Evolutionary conservation across 768 basidiomycete species (phyloP).

Genomic region (Hemileccinum rubropunctum): DNA sequence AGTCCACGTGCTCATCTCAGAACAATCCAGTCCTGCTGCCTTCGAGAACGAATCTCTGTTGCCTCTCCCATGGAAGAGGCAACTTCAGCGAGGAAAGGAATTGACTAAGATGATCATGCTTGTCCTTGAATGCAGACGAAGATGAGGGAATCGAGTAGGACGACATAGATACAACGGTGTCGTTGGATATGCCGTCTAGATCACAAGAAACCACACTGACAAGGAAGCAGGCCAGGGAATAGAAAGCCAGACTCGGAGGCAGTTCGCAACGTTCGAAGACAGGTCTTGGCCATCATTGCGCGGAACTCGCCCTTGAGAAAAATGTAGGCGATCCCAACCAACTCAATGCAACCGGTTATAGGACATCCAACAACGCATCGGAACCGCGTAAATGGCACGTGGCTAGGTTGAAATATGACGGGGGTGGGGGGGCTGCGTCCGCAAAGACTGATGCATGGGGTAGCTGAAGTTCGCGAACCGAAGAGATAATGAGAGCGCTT

Average conservation of each 20-base stretch:
- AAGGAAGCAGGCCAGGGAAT: conserved; percentile 18
- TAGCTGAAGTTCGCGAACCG: conserved; percentile 12
- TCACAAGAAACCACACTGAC: conserved; percentile 6
- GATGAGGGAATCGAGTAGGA: conserved; percentile 11
- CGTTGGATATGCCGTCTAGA: conserved; percentile 9
- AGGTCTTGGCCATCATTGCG: conserved; percentile 33
- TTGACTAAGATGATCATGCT: conserved; percentile 9
- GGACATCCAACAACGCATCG: conserved; percentile 16
- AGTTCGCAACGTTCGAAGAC: conserved; percentile 14
- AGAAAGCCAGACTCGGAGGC: conserved; percentile 23
- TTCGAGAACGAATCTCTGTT: conserved; percentile 63
- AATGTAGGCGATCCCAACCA: conserved; percentile 1
- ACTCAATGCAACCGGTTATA: conserved; percentile 21
- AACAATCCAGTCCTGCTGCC: conserved; percentile 32
- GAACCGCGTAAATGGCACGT: conserved; percentile 39
- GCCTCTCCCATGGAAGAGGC: conserved; percentile 41
- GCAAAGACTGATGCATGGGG: conserved; percentile 18
- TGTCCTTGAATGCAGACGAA: conserved; percentile 13
- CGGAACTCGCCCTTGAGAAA: not conserved
- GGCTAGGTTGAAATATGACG: conserved; percentile 17
- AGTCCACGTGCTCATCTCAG: conserved; percentile 12
- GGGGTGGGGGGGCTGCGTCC: conserved; percentile 23
- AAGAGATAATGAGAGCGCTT: conserved; percentile 21
- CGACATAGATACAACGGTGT: conserved; percentile 8
- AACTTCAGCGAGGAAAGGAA: conserved; percentile 36